Evolutionary conservation across 345 rosid genomes (phyloP).

Genomic region (Boechera divaricarpa): DNA sequence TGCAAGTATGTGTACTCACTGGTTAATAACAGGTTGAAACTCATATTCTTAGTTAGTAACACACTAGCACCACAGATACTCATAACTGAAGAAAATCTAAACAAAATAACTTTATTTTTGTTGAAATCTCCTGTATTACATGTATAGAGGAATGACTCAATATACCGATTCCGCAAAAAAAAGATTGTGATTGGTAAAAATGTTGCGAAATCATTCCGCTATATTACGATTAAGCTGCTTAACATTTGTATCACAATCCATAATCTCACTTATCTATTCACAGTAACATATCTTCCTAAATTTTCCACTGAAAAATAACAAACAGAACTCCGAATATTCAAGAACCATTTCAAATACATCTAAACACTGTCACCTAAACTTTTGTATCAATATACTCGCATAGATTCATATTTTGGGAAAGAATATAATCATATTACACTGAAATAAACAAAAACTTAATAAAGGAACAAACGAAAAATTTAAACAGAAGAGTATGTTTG

Average conservation of each 20-base stretch:
- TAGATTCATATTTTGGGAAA: slow-evolving; percentile 21
- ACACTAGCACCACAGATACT: not conserved
- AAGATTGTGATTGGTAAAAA: not conserved
- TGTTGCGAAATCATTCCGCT: not conserved
- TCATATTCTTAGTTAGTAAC: not conserved
- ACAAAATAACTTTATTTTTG: not conserved
- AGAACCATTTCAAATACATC: slow-evolving; percentile 5
- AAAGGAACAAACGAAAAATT: slow-evolving; percentile 8
- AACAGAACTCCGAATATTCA: not conserved
- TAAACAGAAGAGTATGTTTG: slow-evolving; percentile 9
- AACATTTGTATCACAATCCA: slow-evolving; percentile 5
- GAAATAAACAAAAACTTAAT: not conserved
- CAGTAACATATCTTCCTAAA: not conserved
- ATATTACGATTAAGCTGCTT: not conserved
- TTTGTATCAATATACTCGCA: slow-evolving; percentile 35
- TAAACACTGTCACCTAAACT: not conserved
- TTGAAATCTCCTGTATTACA: not conserved
- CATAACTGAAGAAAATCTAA: not conserved
- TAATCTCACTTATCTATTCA: not conserved
- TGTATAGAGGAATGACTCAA: not conserved
- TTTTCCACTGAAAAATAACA: no score
- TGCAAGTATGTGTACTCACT: not conserved
- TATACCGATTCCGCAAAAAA: not conserved
- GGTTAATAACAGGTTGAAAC: not conserved
- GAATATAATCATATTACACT: slow-evolving; percentile 44